A percentile compares a stretch with the other conserved stretches of the same genome.
Conservation (phyloP, 2,329 filamentous ascomycete genomes). For the Daldinia eschscholtzii region DNA sequence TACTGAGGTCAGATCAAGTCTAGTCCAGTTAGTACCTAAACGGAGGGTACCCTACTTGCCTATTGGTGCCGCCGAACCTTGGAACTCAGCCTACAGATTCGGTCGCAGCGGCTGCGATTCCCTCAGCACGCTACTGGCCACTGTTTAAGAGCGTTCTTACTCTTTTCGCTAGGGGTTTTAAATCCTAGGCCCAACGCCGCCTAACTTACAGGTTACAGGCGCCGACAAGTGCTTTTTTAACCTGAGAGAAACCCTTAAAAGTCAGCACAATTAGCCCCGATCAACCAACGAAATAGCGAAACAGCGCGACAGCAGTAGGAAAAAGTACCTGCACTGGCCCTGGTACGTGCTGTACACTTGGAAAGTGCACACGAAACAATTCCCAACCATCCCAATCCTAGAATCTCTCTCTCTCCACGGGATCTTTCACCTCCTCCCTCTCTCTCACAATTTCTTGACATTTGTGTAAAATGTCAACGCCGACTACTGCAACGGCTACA, state of each 20-base stretch:
- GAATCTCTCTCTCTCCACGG: constrained; percentile 11
- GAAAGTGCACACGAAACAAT: constrained; percentile 42
- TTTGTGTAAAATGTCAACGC: constrained; percentile 77
- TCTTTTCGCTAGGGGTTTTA: constrained; percentile 15
- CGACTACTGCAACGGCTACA: constrained; percentile 80
- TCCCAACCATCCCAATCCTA: constrained; percentile 31
- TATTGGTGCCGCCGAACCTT: constrained; percentile 5
- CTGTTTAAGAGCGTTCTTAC: constrained; percentile 7
- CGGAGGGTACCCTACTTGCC: neutral
- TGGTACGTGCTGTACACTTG: constrained; percentile 16
- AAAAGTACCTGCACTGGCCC: constrained; percentile 17
- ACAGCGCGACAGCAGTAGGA: constrained; percentile 10
- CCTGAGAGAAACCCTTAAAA: constrained; percentile 16
- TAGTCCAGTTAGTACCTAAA: constrained; percentile 6
- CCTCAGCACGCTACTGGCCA: neutral
- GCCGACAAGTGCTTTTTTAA: constrained; percentile 4
- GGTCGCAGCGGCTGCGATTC: constrained; percentile 4
- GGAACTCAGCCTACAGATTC: constrained; percentile 3
- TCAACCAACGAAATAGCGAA: neutral
- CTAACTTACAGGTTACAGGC: constrained; percentile 1
- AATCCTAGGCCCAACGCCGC: constrained; percentile 13
- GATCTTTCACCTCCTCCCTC: constrained; percentile 23
- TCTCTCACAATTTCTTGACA: constrained; percentile 38
- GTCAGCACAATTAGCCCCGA: constrained; percentile 21
- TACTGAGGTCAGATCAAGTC: neutral